Percentiles rank a stretch among this genome's conserved stretches.
These are phyloP conservation scores for Gastrolobium villosum DNA, from an alignment of 306 rosid genomes.

Conservation along the genomic window DNA sequence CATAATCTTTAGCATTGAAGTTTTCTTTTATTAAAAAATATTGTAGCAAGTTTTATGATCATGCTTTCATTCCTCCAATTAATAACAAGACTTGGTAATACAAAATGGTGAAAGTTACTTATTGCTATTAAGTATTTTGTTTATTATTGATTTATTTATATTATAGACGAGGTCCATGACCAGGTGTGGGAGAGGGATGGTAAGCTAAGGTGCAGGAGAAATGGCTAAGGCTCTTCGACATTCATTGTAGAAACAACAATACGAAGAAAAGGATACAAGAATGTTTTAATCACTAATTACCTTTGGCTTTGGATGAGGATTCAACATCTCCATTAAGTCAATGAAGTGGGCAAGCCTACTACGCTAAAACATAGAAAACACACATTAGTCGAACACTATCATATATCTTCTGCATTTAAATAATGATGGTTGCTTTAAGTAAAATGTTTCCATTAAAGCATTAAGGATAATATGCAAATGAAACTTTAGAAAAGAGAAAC, in stretches of 20 bases:
- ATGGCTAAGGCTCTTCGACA: constrained; percentile 22
- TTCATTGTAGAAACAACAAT: constrained; percentile 1
- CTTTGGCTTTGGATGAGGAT: constrained; percentile 92
- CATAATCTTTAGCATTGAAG: not conserved
- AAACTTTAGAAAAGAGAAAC: constrained; percentile 32
- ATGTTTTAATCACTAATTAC: constrained; percentile 51
- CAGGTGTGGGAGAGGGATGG: not conserved
- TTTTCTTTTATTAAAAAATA: not conserved
- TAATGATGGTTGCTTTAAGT: constrained; percentile 11
- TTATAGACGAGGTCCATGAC: not conserved
- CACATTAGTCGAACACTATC: constrained; percentile 32
- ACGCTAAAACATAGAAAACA: constrained; percentile 65
- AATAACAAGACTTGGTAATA: not conserved
- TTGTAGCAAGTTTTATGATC: constrained; percentile 23
- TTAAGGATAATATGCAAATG: constrained; percentile 14
- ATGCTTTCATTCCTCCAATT: constrained; percentile 26
- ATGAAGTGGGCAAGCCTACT: constrained; percentile 88
- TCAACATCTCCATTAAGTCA: constrained; percentile 94
- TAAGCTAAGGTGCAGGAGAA: not conserved
- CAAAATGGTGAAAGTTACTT: constrained; percentile 28
- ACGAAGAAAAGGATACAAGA: not conserved
- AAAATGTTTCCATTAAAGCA: constrained; percentile 3
- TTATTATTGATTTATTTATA: not conserved
- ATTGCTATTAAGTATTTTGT: constrained; percentile 4
- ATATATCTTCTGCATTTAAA: constrained; percentile 20